Base-by-base conservation (phyloP, 192 early-diverging fungal species). In the Spinellus fusiger region DNA sequence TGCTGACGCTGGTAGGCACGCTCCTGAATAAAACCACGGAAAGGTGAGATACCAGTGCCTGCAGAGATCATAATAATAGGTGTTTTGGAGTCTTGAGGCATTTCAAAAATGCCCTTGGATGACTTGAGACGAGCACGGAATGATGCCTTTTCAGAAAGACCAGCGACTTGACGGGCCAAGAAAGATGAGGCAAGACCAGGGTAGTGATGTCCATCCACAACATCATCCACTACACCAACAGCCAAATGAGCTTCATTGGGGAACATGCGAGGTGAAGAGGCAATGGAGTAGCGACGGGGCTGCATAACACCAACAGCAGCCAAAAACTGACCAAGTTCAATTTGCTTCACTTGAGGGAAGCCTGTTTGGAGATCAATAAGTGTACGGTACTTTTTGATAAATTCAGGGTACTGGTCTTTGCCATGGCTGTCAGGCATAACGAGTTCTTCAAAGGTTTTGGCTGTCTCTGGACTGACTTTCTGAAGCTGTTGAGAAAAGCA, bases 31-130 rank as follows among this genome's bases (percentile, higher is more conserved):
- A 97, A 96, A 7, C 90, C 87, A 28, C 92, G 73, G 65, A 98
- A 97, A 0, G 96, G 94, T 15, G 94, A 85, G 10, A 98, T 80
- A 5, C 96, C 96, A 0, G 96, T 96, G 23, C 95, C 96, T 1
- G 95, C 90, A 1, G 84, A 86, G 31, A 96, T 84, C 87, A 97
- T 89, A 29, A 97, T 80, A 0, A 95, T 73, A 0, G 92, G 90
- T 13, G 61, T 76, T 9, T 59, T 58, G 23, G 67, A 59, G 46
- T 81, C 76, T 0, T 51, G 56, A 18, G 90, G 89, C 66, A 95
- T 71, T 4, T 61, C 66, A 76, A 94, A 95, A 4, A 66, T 56
- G 23, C 25, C 34, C 54, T 68, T 68, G 61, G 56, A 57, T 9
- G 47, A 57, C 8, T 73, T 73, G 60, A 73, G 38, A 10, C 34